phyloP scores from a whole-genome alignment of 2,329 filamentous ascomycete genomes.

The Penicillium paneum region DNA sequence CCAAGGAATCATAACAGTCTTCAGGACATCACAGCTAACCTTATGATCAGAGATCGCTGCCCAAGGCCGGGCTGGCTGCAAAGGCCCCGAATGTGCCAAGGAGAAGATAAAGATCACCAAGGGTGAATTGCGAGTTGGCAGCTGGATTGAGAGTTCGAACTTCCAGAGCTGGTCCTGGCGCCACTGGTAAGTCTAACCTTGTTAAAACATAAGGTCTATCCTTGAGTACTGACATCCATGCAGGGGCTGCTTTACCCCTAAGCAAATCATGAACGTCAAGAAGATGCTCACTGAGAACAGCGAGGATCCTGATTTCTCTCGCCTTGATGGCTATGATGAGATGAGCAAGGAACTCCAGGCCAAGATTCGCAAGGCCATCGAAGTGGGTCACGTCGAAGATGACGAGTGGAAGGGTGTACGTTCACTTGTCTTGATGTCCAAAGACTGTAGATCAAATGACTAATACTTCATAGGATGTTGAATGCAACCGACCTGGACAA shows the following conservation, averaged over 20 bases:
- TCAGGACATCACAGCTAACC: slow-evolving; percentile 10
- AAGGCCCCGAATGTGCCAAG: slow-evolving; percentile 70
- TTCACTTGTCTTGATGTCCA: not conserved
- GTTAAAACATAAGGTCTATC: not conserved
- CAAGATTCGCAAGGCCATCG: slow-evolving; percentile 70
- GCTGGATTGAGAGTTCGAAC: slow-evolving; percentile 62
- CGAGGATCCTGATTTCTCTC: slow-evolving; percentile 57
- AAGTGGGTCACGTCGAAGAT: slow-evolving; percentile 75
- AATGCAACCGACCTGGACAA: slow-evolving; percentile 67
- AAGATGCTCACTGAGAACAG: slow-evolving; percentile 35
- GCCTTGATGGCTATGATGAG: slow-evolving; percentile 79
- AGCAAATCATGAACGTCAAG: slow-evolving; percentile 62
- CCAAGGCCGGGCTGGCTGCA: slow-evolving; percentile 71
- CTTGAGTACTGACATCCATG: not conserved
- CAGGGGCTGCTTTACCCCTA: slow-evolving; percentile 86
- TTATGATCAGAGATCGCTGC: slow-evolving; percentile 61
- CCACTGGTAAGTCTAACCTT: slow-evolving; percentile 69
- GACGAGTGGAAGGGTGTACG: slow-evolving; percentile 87
- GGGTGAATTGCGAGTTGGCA: slow-evolving; percentile 73
- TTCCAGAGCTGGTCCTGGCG: slow-evolving; percentile 71
- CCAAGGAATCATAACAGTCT: not conserved
- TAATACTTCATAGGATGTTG: slow-evolving; percentile 58
- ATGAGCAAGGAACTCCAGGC: slow-evolving; percentile 64
- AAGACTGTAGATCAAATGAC: not conserved
- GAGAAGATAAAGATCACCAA: slow-evolving; percentile 68